Conservation (phyloP, 352 stramenopile genomes). For the Saprolegnia parasitica region DNA sequence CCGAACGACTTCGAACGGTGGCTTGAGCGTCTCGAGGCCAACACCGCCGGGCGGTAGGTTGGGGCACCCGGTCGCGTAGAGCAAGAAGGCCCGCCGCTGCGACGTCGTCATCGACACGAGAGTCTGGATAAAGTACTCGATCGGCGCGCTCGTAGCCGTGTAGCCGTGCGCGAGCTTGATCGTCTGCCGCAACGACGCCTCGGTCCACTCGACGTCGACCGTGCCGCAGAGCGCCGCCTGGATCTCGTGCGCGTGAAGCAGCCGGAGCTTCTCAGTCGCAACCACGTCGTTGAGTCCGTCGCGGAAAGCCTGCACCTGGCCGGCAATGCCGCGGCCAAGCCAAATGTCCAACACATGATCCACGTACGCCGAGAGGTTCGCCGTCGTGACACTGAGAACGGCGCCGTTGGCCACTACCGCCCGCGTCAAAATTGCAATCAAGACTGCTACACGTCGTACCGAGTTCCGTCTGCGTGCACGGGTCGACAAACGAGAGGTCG, state of each 20-base stretch:
- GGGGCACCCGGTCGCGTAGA: slow-evolving; percentile 79
- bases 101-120: slow-evolving; percentile 57
- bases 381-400: slow-evolving; percentile 42
- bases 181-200: slow-evolving; percentile 52
- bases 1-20: slow-evolving; percentile 75
- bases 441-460: slow-evolving; percentile 24
- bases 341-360: slow-evolving; percentile 52
- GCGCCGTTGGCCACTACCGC: slow-evolving; percentile 33
- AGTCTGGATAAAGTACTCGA: slow-evolving; percentile 65
- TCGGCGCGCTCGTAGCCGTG: slow-evolving; percentile 61
- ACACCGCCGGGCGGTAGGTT: slow-evolving; percentile 75
- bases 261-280: slow-evolving; percentile 56
- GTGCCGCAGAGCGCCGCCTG: slow-evolving; percentile 66
- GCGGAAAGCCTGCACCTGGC: slow-evolving; percentile 67
- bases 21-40: slow-evolving; percentile 43
- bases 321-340: slow-evolving; percentile 54
- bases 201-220: slow-evolving; percentile 64
- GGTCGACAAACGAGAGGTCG: slow-evolving; percentile 70
- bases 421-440: neutral
- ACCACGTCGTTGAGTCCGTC: slow-evolving; percentile 72
- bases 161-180: slow-evolving; percentile 82
- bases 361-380: slow-evolving; percentile 59
- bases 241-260: slow-evolving; percentile 66
- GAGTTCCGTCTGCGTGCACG: slow-evolving; percentile 64
- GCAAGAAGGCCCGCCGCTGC: slow-evolving; percentile 62